Evolutionary conservation across 1,284 basidiomycete species (phyloP).

Genomic region (Leccinum cinnamomeum): DNA sequence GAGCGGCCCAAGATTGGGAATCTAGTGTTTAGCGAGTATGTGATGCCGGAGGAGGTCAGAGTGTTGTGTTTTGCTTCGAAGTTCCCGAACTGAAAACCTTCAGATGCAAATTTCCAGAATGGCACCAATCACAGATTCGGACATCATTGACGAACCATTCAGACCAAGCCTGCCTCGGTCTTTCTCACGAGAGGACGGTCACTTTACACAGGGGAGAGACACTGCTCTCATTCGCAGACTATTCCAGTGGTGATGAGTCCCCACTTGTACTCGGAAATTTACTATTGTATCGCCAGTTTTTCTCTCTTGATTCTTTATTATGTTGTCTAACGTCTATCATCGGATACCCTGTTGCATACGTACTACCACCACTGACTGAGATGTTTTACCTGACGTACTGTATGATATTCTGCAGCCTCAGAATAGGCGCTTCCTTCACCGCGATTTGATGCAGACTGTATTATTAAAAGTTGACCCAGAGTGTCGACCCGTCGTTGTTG

Average conservation of each 20-base stretch:
- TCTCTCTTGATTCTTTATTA: conserved; percentile 31
- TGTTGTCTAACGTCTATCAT: conserved; percentile 32
- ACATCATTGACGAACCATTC: conserved; percentile 42
- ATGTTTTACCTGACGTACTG: conserved; percentile 30
- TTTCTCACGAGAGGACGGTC: conserved; percentile 34
- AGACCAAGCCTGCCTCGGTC: conserved; percentile 35
- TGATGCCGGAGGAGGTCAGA: conserved; percentile 68
- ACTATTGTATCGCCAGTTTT: conserved; percentile 31
- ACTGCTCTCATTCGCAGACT: conserved; percentile 36
- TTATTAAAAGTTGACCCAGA: background rate
- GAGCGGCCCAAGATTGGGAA: conserved; percentile 51
- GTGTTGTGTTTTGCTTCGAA: background rate
- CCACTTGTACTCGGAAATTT: conserved; percentile 26
- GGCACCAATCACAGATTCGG: conserved; percentile 45
- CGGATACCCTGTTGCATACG: conserved; percentile 41
- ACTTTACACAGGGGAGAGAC: conserved; percentile 34
- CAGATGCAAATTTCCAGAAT: conserved; percentile 64
- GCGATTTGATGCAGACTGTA: background rate
- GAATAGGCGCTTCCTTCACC: background rate
- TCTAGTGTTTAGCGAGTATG: conserved; percentile 48
- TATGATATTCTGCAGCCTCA: conserved; percentile 25
- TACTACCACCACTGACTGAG: conserved; percentile 35
- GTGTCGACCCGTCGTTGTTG: background rate
- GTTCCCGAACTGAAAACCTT: conserved; percentile 7
- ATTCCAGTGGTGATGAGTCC: conserved; percentile 32